Evolutionary conservation across 306 rosid species (phyloP).

Genomic region (Quillaja saponaria): DNA sequence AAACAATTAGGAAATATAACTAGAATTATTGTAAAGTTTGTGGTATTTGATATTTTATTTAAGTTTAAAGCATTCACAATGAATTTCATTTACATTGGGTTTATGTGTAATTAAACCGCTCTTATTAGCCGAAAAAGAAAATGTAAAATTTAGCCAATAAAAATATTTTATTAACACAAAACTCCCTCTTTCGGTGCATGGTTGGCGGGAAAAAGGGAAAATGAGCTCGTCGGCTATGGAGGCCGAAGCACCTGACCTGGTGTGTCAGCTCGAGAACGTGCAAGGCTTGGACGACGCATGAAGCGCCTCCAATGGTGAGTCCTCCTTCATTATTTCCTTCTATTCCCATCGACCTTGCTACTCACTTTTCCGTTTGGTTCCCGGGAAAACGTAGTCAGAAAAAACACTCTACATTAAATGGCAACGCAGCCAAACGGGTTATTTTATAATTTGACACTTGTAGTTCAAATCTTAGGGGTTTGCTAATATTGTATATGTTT

Average conservation of each 20-base stretch:
- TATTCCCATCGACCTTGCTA: neutral
- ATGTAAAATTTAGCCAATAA: no score
- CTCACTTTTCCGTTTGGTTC: neutral
- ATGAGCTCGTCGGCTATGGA: constrained; percentile 53
- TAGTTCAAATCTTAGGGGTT: constrained; percentile 4
- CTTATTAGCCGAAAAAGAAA: no score
- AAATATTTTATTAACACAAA: no score
- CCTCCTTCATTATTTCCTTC: neutral
- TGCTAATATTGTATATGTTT: neutral
- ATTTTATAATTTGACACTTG: neutral
- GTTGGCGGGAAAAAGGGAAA: constrained; percentile 45
- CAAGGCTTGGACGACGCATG: constrained; percentile 89
- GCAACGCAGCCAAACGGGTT: neutral
- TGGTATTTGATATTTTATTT: no score
- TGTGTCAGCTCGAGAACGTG: constrained; percentile 77
- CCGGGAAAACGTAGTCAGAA: no score
- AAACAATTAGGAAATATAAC: no score
- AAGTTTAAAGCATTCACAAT: no score
- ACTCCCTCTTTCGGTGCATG: no score
- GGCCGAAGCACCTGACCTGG: constrained; percentile 60
- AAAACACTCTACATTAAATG: neutral
- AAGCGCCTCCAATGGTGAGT: constrained; percentile 73
- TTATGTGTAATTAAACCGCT: no score
- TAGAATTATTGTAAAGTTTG: no score
- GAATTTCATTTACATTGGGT: no score